Conservation (phyloP, 2,329 filamentous ascomycete genomes). For the Aspergillus aculeatus region DNA sequence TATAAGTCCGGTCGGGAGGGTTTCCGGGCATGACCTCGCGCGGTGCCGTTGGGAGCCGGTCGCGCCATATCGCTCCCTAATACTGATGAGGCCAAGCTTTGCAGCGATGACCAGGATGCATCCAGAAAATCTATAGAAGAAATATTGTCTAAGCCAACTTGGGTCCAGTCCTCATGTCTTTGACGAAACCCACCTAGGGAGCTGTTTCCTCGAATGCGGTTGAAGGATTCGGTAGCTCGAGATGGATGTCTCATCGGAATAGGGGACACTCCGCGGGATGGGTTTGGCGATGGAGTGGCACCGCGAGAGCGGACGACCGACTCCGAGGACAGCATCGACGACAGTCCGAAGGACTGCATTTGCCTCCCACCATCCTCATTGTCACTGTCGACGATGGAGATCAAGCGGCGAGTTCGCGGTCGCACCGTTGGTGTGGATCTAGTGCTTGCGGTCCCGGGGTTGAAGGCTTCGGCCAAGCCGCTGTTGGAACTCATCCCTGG, state of each 20-base stretch:
- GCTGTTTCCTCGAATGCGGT: constrained; percentile 22
- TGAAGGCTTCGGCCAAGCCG: constrained; percentile 36
- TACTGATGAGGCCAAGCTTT: constrained; percentile 50
- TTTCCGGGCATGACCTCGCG: constrained; percentile 34
- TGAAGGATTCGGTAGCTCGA: constrained; percentile 28
- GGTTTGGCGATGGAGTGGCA: constrained; percentile 41
- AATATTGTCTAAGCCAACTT: constrained; percentile 26
- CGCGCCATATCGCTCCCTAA: constrained; percentile 42
- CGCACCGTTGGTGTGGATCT: constrained; percentile 42
- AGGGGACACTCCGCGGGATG: constrained; percentile 39
- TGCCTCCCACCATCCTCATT: constrained; percentile 27
- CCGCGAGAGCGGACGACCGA: constrained; percentile 41
- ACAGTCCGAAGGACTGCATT: constrained; percentile 26
- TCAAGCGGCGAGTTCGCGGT: constrained; percentile 44
- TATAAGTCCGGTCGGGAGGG: constrained; percentile 38
- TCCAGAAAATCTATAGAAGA: constrained; percentile 42
- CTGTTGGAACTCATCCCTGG: constrained; percentile 45
- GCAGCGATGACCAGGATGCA: constrained; percentile 50
- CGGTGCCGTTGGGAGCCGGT: constrained; percentile 26
- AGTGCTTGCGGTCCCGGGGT: constrained; percentile 34
- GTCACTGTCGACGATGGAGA: constrained; percentile 43
- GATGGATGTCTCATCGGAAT: constrained; percentile 41
- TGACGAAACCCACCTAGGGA: constrained; percentile 27
- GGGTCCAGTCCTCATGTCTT: constrained; percentile 22
- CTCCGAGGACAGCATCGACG: constrained; percentile 29